A percentile compares a stretch with the other conserved stretches of the same genome.
phyloP scores from a whole-genome alignment of 148 eudicot genomes.

The Spergularia marina region DNA sequence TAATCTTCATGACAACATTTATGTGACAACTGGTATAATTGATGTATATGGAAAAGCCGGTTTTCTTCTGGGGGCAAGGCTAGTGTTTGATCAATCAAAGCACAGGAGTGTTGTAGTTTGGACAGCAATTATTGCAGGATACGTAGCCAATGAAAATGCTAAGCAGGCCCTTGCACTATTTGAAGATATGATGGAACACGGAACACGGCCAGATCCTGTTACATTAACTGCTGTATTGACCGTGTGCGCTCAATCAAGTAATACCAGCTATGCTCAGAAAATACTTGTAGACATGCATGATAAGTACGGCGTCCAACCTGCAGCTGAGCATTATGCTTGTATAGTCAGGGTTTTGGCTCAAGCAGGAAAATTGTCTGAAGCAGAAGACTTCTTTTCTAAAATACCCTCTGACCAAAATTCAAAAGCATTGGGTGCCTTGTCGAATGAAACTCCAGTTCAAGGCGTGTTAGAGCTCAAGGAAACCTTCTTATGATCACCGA shows the following conservation, averaged over 20 bases:
- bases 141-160: conserved; percentile 55
- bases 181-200: conserved; percentile 43
- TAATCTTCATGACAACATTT: conserved; percentile 37
- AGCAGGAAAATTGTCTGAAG: conserved; percentile 50
- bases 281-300: conserved; percentile 40
- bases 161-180: conserved; percentile 37
- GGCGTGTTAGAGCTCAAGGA: no score
- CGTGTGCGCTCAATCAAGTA: conserved; percentile 64
- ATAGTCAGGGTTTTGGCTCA: conserved; percentile 51
- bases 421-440: conserved; percentile 37
- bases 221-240: conserved; percentile 57
- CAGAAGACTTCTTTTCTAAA: conserved; percentile 40
- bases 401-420: conserved; percentile 49
- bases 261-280: conserved; percentile 44
- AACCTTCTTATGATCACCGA: no score
- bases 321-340: conserved; percentile 68
- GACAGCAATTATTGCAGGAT: conserved; percentile 70
- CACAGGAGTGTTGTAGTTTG: conserved; percentile 58
- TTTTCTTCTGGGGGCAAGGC: conserved; percentile 41
- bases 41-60: conserved; percentile 63
- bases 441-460: no score
- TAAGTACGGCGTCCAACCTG: conserved; percentile 46
- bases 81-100: conserved; percentile 43
- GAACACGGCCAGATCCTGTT: conserved; percentile 50
- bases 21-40: conserved; percentile 50